A percentile compares a stretch with the other conserved stretches of the same genome.
These are phyloP conservation scores for Blastosporella zonata DNA, from an alignment of 1,284 basidiomycete species.

Conservation along the genomic window DNA sequence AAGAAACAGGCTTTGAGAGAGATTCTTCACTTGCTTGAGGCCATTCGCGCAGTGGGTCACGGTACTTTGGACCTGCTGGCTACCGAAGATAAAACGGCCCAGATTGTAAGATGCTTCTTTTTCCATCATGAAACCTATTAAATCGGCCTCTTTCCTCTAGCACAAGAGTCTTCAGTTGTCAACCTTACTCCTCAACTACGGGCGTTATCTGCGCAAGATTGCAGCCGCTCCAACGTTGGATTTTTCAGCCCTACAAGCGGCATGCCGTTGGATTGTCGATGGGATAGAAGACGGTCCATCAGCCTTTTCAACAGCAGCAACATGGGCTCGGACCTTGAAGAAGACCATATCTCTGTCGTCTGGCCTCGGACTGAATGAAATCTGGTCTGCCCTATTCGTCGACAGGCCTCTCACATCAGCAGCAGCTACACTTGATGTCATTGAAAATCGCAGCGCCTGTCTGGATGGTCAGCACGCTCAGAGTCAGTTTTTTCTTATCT, in stretches of 20 bases:
- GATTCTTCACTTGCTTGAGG: constrained; percentile 10
- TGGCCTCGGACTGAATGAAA: constrained; percentile 53
- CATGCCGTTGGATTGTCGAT: constrained; percentile 36
- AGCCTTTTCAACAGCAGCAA: constrained; percentile 30
- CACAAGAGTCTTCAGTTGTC: constrained; percentile 19
- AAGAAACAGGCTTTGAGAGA: constrained; percentile 11
- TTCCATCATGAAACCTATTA: background rate
- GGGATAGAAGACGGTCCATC: constrained; percentile 33
- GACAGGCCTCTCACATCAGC: constrained; percentile 8
- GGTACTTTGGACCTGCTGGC: constrained; percentile 7
- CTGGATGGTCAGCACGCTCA: constrained; percentile 12
- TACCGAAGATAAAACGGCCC: background rate
- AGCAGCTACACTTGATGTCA: constrained; percentile 2
- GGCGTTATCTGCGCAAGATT: constrained; percentile 32
- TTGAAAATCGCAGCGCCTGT: constrained; percentile 10
- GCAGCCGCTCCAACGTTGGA: constrained; percentile 33
- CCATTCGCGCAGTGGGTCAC: constrained; percentile 10
- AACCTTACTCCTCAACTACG: constrained; percentile 34
- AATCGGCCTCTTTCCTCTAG: constrained; percentile 8
- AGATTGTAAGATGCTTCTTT: constrained; percentile 10
- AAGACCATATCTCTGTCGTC: constrained; percentile 45
- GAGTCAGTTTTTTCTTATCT: constrained; percentile 6
- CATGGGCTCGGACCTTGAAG: constrained; percentile 33
- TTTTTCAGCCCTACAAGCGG: constrained; percentile 42
- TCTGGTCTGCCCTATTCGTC: constrained; percentile 47